A percentile compares a stretch with the other conserved stretches of the same genome.
These are phyloP conservation scores for Rhodotorula sp. DNA, from an alignment of 1,284 basidiomycete genomes.

Conservation along the genomic window DNA sequence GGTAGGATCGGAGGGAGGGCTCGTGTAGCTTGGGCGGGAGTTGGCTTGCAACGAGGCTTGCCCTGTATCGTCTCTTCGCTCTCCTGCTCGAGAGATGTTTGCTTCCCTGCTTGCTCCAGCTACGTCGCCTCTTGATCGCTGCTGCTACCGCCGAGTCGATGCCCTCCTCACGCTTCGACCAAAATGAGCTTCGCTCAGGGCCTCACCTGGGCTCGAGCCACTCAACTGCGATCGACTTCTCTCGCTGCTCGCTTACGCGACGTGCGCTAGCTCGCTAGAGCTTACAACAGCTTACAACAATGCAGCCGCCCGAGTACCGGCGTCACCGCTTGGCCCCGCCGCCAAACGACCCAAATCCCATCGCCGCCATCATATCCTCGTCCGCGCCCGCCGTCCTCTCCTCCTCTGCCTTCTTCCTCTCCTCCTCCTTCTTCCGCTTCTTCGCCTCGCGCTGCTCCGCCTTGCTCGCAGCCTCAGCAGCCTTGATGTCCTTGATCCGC, in stretches of 20 bases:
- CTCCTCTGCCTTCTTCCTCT: slow-evolving; percentile 57
- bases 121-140: too few relatives aligned
- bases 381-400: slow-evolving; percentile 41
- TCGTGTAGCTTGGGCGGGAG: neutral
- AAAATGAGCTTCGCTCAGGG: too few relatives aligned
- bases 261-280: neutral
- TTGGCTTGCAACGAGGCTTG: too few relatives aligned
- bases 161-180: neutral
- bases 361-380: slow-evolving; percentile 71
- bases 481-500: slow-evolving; percentile 77
- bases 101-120: too few relatives aligned
- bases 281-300: neutral
- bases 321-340: slow-evolving; percentile 59
- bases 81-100: too few relatives aligned
- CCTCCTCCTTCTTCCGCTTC: slow-evolving; percentile 69
- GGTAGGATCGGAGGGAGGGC: too few relatives aligned
- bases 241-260: neutral
- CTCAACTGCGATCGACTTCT: neutral
- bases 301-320: neutral
- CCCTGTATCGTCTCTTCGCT: too few relatives aligned
- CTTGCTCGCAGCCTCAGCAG: slow-evolving; percentile 60
- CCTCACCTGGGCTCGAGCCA: too few relatives aligned
- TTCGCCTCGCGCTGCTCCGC: slow-evolving; percentile 68
- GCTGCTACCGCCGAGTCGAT: too few relatives aligned
- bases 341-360: slow-evolving; percentile 93